Percentiles rank a stretch among this genome's conserved stretches.
Conservation (phyloP, 1,284 basidiomycete species). For the Sutorius eximius region DNA sequence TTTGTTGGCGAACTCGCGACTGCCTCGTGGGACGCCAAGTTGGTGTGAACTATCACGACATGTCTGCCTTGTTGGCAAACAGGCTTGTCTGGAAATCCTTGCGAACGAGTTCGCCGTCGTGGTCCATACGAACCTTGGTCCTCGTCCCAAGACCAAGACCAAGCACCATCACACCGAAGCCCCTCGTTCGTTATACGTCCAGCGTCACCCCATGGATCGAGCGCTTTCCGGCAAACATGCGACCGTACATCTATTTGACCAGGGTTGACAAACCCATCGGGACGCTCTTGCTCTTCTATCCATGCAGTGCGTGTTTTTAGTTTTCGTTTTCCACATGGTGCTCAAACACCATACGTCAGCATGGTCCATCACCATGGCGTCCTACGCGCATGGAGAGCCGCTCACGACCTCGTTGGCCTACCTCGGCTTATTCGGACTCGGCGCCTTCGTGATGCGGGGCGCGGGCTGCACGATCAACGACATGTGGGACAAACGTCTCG, state of each 20-base stretch:
- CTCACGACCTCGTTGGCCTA: constrained; percentile 72
- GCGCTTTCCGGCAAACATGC: constrained; percentile 53
- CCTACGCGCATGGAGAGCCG: constrained; percentile 71
- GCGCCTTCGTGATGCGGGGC: constrained; percentile 94
- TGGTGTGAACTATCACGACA: constrained; percentile 5
- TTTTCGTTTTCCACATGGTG: neutral
- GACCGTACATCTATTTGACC: constrained; percentile 84
- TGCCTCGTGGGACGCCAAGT: neutral
- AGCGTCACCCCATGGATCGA: constrained; percentile 61
- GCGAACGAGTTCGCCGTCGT: neutral
- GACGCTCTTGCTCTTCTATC: constrained; percentile 88
- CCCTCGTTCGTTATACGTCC: constrained; percentile 18
- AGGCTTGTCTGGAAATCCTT: constrained; percentile 1
- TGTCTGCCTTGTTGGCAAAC: constrained; percentile 16
- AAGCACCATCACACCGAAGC: neutral
- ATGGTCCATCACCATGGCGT: constrained; percentile 95
- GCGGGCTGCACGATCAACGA: constrained; percentile 99
- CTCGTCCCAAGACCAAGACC: neutral
- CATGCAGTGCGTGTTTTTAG: constrained; percentile 68
- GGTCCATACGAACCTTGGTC: neutral
- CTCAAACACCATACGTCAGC: constrained; percentile 49
- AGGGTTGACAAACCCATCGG: constrained; percentile 97
- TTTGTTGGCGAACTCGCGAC: neutral
- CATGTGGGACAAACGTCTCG: constrained; percentile 94
- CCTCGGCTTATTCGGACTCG: constrained; percentile 82